Evolutionary conservation across 2,329 filamentous ascomycete species (phyloP).

Genomic region (Pseudogymnoascus sp.): DNA sequence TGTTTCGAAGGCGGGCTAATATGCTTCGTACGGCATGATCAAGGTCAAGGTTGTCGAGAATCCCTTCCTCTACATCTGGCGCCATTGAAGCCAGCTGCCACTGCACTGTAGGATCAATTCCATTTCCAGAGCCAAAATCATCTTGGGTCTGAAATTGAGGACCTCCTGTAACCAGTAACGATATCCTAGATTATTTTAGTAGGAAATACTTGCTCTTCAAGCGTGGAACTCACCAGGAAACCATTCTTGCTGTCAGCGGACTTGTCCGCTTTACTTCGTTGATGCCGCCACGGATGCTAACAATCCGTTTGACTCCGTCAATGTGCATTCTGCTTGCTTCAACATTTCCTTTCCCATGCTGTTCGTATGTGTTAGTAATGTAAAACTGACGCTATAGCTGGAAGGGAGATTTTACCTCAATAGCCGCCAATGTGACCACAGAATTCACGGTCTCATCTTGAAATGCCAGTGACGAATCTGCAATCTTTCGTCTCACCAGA

Average conservation of each 20-base stretch:
- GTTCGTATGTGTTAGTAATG: conserved; percentile 8
- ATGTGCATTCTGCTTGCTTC: conserved; percentile 39
- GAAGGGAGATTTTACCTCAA: conserved; percentile 37
- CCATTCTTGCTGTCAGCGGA: conserved; percentile 40
- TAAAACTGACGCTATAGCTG: not conserved
- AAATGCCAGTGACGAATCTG: conserved; percentile 37
- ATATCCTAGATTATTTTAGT: conserved; percentile 38
- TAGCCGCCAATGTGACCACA: conserved; percentile 48
- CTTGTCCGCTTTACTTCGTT: conserved; percentile 38
- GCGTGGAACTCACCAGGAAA: not conserved
- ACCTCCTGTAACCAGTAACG: conserved; percentile 42
- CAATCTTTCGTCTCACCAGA: conserved; percentile 41
- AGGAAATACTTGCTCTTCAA: not conserved
- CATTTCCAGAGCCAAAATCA: conserved; percentile 39
- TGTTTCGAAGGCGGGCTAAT: conserved; percentile 14
- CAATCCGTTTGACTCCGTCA: conserved; percentile 40
- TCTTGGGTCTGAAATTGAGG: conserved; percentile 47
- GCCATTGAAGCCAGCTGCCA: conserved; percentile 33
- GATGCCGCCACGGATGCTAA: conserved; percentile 43
- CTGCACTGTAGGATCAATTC: conserved; percentile 39
- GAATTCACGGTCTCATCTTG: conserved; percentile 49
- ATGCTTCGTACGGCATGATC: conserved; percentile 14
- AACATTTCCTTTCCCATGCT: conserved; percentile 47
- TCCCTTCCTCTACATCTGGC: conserved; percentile 18
- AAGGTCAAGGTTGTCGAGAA: conserved; percentile 28